Evolutionary conservation across 495 filamentous ascomycete genomes (phyloP), one percentile per base, ranked within the genome.

Genomic region (Jackrogersella minutella): DNA sequence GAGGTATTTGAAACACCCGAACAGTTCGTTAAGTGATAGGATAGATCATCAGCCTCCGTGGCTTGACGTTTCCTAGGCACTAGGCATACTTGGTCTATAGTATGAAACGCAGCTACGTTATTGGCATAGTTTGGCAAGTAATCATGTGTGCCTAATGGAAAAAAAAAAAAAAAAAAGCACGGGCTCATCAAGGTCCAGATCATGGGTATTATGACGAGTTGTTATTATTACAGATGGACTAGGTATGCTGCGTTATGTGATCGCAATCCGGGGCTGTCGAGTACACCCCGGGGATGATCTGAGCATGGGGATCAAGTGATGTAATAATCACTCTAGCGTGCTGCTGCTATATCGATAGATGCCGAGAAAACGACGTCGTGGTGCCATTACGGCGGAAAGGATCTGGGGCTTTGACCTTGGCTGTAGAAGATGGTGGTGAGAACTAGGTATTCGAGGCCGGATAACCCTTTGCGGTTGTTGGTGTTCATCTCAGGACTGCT

Each of bases 1-100:
- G 43, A 46, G 31, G 31, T n/a, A 26, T 34, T 13, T 59, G 56
- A 39, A 59, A 59, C 43, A 59, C 10, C 28, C 43, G 21, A 22
- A 34, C 30, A 50, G 30, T 59, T 7, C 19, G n/a, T n/a, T 13
- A 22, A 33, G 5, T 37, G 21, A 13, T 14, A 28, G 21, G n/a
- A 30, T 39, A 33, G 16, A n/a, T 30, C 33, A 39, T 24, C 30
- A 57, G 37, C 40, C 11, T 47, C 39, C 30, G 49, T 52, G 30
- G 31, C 30, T 52, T 34, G 10, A 36, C 1, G 11, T 34, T 2
- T 26, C 24, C 47, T 33, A 34, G 30, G n/a, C 24, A 30, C 13
- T 30, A n/a, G 13, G 28, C n/a, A 0, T 34, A 33, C 26, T 34
- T 17, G 26, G 17, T 51, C 47, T 47, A 30, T 30, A 7, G 3